Evolutionary conservation across 352 stramenopile species (phyloP), one percentile per base, ranked within the genome.

Genomic region (Elongisporangium senticosum): DNA sequence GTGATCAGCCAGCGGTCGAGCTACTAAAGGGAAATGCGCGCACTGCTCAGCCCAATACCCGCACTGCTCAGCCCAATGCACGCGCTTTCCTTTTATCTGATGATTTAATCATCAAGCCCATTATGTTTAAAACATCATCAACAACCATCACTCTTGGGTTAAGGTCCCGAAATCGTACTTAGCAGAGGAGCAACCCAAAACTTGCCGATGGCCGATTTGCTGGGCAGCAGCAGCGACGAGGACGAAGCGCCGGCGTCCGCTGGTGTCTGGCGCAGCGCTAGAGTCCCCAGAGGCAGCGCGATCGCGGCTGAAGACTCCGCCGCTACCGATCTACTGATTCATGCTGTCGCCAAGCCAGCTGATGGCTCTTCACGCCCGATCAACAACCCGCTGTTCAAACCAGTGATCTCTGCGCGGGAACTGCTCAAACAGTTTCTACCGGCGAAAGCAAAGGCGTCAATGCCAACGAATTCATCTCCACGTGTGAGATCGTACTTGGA

Each of bases 201-300:
- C 11, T 37, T 61, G 33, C 20, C 40, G n/a, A 83, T 83, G 69
- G 72, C 81, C 43, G 81, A 91, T 49, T 68, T 91, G 64, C 75
- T 91, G 58, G 77, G 68, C 1, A 91, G 77, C 62, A 87, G 75
- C 61, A 72, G 80, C 52, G 71, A 87, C 20, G 79, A 87, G 55
- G 66, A 64, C 23, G 55, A 70, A 51, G 58, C 61, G 21, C 39
- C 37, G 17, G 43, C 47, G 19, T 51, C 22, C 15, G 14, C 7
- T 39, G 14, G 15, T 15, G 28, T 49, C 59, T 3, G 11, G 19
- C 14, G 17, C 49, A 21, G 2, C 66, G 58, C 56, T 50, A 60
- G 43, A 65, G 64, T 47, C 69, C 64, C 33, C 28, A 63, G 21
- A 54, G 63, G 2, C 19, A 21, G 10, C 33, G 20, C 33, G 7